Conservation (phyloP, 768 basidiomycete genomes). For the Gautieria morchelliformis region DNA sequence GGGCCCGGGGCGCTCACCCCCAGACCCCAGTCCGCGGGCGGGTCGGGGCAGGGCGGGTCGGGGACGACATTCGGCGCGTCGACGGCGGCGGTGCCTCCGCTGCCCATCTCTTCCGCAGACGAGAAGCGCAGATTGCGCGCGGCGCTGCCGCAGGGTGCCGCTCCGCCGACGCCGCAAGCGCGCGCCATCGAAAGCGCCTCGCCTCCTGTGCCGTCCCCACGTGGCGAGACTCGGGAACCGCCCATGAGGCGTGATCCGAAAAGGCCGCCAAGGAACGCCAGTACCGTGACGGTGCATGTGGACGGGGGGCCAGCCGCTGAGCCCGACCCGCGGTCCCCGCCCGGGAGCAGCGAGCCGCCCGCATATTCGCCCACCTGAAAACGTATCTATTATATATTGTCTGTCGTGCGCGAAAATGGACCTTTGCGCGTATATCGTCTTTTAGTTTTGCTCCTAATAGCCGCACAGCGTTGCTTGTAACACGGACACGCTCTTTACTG, state of each 20-base stretch:
- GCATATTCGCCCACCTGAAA: background rate
- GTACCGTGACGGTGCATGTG: background rate
- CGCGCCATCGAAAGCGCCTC: background rate
- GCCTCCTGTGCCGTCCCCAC: background rate
- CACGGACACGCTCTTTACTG: background rate
- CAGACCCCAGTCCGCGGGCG: background rate
- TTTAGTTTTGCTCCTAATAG: background rate
- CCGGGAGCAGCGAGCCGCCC: background rate
- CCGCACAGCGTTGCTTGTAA: background rate
- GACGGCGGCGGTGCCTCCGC: background rate
- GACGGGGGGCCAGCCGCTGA: background rate
- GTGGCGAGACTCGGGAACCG: background rate
- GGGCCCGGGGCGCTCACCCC: background rate
- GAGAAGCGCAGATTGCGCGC: background rate
- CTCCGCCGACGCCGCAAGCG: background rate
- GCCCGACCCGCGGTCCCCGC: too few species aligned
- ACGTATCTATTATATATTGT: background rate
- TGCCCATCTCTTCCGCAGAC: background rate
- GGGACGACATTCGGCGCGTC: background rate
- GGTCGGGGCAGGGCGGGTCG: background rate
- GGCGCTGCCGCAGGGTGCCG: background rate
- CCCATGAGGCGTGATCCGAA: background rate
- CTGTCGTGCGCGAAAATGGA: background rate
- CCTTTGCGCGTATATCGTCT: background rate
- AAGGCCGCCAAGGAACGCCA: background rate